phyloP scores from a whole-genome alignment of 495 filamentous ascomycete species.

The Recurvomyces mirabilis region DNA sequence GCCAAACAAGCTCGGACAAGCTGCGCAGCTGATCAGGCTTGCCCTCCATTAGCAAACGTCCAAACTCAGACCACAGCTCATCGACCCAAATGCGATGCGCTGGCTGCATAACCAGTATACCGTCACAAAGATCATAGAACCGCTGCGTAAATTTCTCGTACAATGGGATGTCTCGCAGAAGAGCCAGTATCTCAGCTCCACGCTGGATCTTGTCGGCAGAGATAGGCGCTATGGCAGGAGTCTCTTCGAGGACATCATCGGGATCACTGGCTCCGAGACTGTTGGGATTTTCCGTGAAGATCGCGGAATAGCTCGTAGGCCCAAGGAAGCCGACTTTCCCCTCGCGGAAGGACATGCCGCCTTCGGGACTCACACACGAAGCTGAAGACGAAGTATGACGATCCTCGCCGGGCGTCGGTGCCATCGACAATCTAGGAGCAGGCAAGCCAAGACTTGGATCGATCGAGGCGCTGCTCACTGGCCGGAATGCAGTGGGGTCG shows the following conservation, averaged over 20 bases:
- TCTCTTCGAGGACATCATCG: constrained; percentile 10
- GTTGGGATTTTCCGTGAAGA: constrained; percentile 17
- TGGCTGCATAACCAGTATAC: constrained; percentile 27
- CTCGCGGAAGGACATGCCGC: constrained; percentile 15
- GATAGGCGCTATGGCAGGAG: constrained; percentile 10
- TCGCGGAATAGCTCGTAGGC: constrained; percentile 18
- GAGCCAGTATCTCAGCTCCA: constrained; percentile 23
- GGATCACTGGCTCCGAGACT: constrained; percentile 7
- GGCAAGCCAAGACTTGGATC: neutral
- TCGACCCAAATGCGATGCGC: constrained; percentile 26
- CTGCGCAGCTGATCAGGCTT: constrained; percentile 17
- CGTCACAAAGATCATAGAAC: constrained; percentile 25
- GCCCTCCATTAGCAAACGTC: constrained; percentile 18
- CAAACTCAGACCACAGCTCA: constrained; percentile 25
- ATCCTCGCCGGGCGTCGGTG: constrained; percentile 2
- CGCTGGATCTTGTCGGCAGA: constrained; percentile 22
- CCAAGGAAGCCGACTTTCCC: constrained; percentile 20
- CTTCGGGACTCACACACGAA: constrained; percentile 10
- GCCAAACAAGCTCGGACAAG: constrained; percentile 28
- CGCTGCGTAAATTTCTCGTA: constrained; percentile 25
- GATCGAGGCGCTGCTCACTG: neutral
- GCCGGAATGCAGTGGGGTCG: neutral
- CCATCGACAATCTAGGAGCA: neutral
- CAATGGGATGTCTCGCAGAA: constrained; percentile 26
- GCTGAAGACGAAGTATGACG: neutral